Evolutionary conservation across 108 stramenopile species (phyloP).

Genomic region (Tribonema minus): DNA sequence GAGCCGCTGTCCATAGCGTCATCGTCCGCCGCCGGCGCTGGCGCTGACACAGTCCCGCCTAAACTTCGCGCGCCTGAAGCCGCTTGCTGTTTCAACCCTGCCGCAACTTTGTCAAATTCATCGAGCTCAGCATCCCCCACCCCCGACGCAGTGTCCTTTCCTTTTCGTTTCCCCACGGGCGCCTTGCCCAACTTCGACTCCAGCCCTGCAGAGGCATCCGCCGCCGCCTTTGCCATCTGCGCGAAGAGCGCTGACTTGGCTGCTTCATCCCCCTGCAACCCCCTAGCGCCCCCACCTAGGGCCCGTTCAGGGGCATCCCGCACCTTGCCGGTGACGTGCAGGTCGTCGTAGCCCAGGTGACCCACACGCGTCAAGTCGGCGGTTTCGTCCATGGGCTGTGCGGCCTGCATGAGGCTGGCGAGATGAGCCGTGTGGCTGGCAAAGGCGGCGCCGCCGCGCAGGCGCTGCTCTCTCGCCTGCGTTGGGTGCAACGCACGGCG

Average conservation of each 20-base stretch:
- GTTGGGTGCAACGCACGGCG: no score
- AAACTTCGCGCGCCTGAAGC: no score
- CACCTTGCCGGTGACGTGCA: slow-evolving; percentile 15
- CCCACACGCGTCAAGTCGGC: no score
- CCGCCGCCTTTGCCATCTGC: neutral
- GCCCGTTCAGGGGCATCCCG: neutral
- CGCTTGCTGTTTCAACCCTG: neutral
- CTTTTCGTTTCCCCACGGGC: no score
- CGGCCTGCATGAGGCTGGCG: neutral
- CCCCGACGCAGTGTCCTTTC: neutral
- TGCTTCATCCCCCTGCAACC: neutral
- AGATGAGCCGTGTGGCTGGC: neutral
- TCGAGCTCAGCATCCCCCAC: neutral
- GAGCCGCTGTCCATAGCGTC: neutral
- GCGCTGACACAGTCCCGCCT: neutral
- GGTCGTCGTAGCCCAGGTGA: slow-evolving; percentile 45
- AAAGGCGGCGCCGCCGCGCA: neutral
- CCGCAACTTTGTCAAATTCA: neutral
- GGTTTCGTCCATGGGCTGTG: neutral
- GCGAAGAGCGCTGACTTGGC: neutral
- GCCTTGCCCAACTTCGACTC: neutral
- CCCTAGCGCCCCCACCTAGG: neutral
- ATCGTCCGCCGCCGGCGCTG: neutral
- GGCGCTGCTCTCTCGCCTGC: neutral
- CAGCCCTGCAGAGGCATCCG: neutral